phyloP scores from a whole-genome alignment of 2,329 filamentous ascomycete species.

The Calonectria pseudoturangicola region DNA sequence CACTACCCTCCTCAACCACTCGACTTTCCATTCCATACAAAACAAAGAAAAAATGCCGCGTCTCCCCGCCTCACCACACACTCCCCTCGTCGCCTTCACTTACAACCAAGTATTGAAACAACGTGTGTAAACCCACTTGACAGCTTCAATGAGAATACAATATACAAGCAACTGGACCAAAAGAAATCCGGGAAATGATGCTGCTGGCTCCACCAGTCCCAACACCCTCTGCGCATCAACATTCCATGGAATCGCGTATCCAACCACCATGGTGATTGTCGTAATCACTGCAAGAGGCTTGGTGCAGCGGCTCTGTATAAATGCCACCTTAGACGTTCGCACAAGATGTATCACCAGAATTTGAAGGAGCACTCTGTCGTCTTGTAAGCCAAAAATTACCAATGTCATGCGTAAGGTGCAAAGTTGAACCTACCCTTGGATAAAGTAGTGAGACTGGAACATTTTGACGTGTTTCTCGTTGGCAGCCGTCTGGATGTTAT shows the following conservation, averaged over 20 bases:
- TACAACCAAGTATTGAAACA: constrained; percentile 22
- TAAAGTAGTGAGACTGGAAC: constrained; percentile 30
- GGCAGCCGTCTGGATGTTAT: background rate
- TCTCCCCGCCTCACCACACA: background rate
- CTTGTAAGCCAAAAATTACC: background rate
- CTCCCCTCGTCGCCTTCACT: background rate
- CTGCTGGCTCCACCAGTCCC: background rate
- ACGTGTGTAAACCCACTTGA: constrained; percentile 6
- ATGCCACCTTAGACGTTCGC: constrained; percentile 6
- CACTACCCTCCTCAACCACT: background rate
- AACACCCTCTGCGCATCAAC: background rate
- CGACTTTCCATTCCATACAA: background rate
- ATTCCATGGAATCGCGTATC: constrained; percentile 22
- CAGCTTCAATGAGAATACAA: background rate
- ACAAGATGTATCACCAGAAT: constrained; percentile 14
- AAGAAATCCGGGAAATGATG: constrained; percentile 20
- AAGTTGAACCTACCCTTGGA: constrained; percentile 7
- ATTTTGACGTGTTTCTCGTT: constrained; percentile 8
- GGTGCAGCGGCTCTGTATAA: constrained; percentile 15
- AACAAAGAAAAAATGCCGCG: background rate
- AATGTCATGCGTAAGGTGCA: background rate
- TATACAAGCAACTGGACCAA: constrained; percentile 1
- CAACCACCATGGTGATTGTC: background rate
- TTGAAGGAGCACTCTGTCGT: background rate
- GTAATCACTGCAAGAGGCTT: constrained; percentile 15